Base-by-base conservation (phyloP, 148 eudicot species). In the Fagopyrum tataricum region DNA sequence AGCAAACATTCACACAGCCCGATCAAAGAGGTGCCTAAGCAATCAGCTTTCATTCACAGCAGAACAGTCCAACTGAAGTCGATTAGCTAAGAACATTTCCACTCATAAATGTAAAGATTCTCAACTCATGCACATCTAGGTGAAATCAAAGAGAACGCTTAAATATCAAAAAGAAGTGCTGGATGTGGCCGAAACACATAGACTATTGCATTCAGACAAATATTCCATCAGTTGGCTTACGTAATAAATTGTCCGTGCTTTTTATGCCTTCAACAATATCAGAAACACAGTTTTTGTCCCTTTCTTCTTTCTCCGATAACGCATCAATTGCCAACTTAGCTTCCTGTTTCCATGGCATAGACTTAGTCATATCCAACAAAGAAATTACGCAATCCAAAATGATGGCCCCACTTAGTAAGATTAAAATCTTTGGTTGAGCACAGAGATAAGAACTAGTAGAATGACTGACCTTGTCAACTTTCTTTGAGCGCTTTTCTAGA, bases 391-490 rank as follows among this genome's bases (percentile, higher is more conserved):
- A 26, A 31, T 24, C 12, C 9, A 72, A 4, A 31, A 51, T 4
- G 7, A 10, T 23, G 4, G 71, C 20, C 43, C 61, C 46, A 23
- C 23, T 26, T 61, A 18, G 26, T 2, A 52, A 53, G 55, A 73
- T 17, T 72, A 70, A 68, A 14, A 39, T 59, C 49, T 15, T 31
- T 68, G 21, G 58, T 0, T 18, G n/a, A 20, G 58, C 20, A 49
- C 61, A 7, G 46, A 31, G 43, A 8, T 49, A 46, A 67, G n/a
- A 31, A 64, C 43, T 39, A 43, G 43, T n/a, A 41, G 21, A 47
- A 71, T 68, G 55, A 81, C 93, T 76, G 84, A 95, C 98, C 97
- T 88, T 91, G 74, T 85, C 87, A 75, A 84, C 89, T 76, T 89
- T 87, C 79, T 77, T 95, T 12, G 91, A 84, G 74, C 84, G 85